Conservation (phyloP, 228 moss, liverwort and hornwort species). For the Sphagnum magellanicum region DNA sequence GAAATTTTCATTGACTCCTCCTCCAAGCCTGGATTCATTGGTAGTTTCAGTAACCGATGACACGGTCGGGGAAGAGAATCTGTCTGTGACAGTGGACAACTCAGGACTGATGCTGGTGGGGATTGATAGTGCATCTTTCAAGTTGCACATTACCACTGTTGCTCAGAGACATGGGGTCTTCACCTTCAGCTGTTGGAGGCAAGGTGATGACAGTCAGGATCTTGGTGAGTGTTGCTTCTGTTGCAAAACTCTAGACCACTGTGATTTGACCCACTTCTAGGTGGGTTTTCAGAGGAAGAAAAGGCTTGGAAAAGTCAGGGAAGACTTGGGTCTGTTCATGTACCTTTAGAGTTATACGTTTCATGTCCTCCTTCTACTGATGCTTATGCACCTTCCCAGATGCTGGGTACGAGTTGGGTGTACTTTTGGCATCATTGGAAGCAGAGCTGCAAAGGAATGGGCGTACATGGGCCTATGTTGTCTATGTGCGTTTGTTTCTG, state of each 20-base stretch:
- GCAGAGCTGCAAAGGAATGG: slow-evolving; percentile 34
- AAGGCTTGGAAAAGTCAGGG: too few relatives aligned
- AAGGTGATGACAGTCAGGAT: slow-evolving; percentile 10
- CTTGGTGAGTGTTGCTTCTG: background rate
- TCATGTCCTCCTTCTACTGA: too few relatives aligned
- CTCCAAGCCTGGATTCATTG: slow-evolving; percentile 16
- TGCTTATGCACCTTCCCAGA: slow-evolving; percentile 16
- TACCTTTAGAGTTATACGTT: too few relatives aligned
- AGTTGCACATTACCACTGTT: slow-evolving; percentile 30
- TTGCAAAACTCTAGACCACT: too few relatives aligned
- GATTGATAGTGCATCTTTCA: background rate
- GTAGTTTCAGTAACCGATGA: slow-evolving; percentile 41
- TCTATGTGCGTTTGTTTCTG: slow-evolving; percentile 90
- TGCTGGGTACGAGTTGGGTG: slow-evolving; percentile 46
- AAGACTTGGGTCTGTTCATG: too few relatives aligned
- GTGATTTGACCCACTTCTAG: background rate
- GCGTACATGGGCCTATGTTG: slow-evolving; percentile 67
- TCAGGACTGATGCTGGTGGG: background rate
- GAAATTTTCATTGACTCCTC: slow-evolving; percentile 23
- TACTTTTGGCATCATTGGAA: slow-evolving; percentile 41
- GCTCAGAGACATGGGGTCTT: slow-evolving; percentile 46
- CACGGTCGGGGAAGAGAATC: slow-evolving; percentile 11
- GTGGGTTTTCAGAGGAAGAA: too few relatives aligned
- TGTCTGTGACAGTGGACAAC: slow-evolving; percentile 7
- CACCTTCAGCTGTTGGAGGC: slow-evolving; percentile 47